Conservation (phyloP, 2,329 filamentous ascomycete species). For the Aureobasidium sp. region DNA sequence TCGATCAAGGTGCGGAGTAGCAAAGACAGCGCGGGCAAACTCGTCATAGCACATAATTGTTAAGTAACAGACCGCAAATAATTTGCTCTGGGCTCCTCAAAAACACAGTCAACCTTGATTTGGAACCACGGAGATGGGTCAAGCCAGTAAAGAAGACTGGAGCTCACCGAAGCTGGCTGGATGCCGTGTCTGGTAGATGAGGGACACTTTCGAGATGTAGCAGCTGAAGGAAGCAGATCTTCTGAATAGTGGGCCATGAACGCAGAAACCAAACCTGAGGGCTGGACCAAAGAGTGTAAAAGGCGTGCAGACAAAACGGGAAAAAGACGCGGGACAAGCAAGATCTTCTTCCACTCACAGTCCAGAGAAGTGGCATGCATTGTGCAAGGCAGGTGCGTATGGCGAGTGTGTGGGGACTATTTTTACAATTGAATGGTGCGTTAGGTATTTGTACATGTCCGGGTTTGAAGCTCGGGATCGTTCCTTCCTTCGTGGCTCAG, state of each 20-base stretch:
- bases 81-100: not conserved
- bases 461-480: not conserved
- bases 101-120: not conserved
- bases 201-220: not conserved
- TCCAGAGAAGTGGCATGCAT: not conserved
- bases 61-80: not conserved
- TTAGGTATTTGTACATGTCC: not conserved
- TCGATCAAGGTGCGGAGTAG: not conserved
- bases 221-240: not conserved
- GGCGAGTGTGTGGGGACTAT: not conserved
- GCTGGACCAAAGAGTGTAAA: not conserved
- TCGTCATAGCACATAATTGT: slow-evolving; percentile 3
- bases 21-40: not conserved
- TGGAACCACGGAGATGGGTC: not conserved
- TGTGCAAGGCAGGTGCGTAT: not conserved
- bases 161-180: not conserved
- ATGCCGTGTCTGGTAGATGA: not conserved
- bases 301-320: not conserved
- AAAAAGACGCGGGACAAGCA: not conserved
- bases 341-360: not conserved
- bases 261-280: not conserved
- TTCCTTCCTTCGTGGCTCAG: not conserved
- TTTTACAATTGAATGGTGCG: not conserved
- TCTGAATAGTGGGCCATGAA: not conserved
- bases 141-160: not conserved